phyloP scores from a whole-genome alignment of 345 rosid species.

The Populus euphratica region DNA sequence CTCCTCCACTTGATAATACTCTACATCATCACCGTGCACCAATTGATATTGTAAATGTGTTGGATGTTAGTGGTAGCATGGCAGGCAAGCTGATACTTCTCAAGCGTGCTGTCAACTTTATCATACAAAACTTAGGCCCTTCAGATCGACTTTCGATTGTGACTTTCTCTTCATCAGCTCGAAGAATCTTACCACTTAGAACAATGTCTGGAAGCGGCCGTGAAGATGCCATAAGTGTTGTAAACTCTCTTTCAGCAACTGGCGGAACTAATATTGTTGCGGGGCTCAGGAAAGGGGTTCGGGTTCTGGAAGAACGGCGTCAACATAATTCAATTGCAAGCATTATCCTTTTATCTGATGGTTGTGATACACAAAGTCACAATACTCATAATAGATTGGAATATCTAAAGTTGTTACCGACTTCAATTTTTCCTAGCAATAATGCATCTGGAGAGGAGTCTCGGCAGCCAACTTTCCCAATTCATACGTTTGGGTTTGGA shows the following conservation, averaged over 20 bases:
- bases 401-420: slow-evolving; percentile 23
- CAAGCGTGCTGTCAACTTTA: slow-evolving; percentile 32
- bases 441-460: slow-evolving; percentile 8
- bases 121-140: slow-evolving; percentile 33
- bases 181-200: slow-evolving; percentile 28
- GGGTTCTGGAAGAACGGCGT: slow-evolving; percentile 26
- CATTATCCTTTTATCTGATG: slow-evolving; percentile 34
- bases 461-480: slow-evolving; percentile 18
- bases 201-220: slow-evolving; percentile 29
- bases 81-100: slow-evolving; percentile 28
- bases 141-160: slow-evolving; percentile 33
- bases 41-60: slow-evolving; percentile 34
- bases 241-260: slow-evolving; percentile 25
- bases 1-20: slow-evolving; percentile 23
- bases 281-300: slow-evolving; percentile 35
- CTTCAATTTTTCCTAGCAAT: slow-evolving; percentile 18
- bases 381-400: slow-evolving; percentile 9
- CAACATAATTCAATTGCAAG: slow-evolving; percentile 26
- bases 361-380: slow-evolving; percentile 25
- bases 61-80: slow-evolving; percentile 41
- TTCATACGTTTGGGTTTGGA: slow-evolving; percentile 41
- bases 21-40: slow-evolving; percentile 28
- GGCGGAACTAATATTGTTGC: slow-evolving; percentile 38
- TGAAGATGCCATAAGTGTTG: slow-evolving; percentile 21
- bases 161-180: slow-evolving; percentile 33